phyloP scores from a whole-genome alignment of 371 early-diverging fungal genomes.

The Mortierella sp. region DNA sequence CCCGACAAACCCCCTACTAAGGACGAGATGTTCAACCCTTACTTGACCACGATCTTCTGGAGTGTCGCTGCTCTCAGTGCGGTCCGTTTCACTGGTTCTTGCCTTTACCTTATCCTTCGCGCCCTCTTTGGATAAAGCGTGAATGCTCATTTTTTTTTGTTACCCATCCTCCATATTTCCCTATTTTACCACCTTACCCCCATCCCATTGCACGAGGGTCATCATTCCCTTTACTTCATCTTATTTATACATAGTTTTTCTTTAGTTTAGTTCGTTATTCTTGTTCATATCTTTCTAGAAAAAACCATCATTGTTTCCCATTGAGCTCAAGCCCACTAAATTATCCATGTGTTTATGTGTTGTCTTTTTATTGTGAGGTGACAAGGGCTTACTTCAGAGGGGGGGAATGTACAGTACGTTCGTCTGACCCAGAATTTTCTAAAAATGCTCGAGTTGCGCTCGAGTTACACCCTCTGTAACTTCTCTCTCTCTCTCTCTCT shows the following conservation, averaged over 20 bases:
- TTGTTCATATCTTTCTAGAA: not conserved
- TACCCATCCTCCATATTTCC: not conserved
- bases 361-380: too few species aligned
- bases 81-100: conserved; percentile 83
- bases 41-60: conserved; percentile 79
- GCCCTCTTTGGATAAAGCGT: conserved; percentile 59
- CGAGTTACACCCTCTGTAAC: too few species aligned
- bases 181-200: not conserved
- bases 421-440: too few species aligned
- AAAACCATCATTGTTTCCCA: not conserved
- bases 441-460: too few species aligned
- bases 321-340: not conserved
- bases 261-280: not conserved
- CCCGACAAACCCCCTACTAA: not conserved
- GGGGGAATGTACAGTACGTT: too few species aligned
- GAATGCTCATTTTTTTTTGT: too few species aligned
- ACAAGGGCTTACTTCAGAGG: too few species aligned
- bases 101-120: conserved; percentile 73
- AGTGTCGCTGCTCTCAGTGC: conserved; percentile 81
- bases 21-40: conserved; percentile 66
- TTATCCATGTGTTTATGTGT: too few species aligned
- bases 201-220: not conserved
- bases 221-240: not conserved
- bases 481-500: too few species aligned
- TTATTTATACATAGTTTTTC: not conserved